These are phyloP conservation scores for Trichoderma polysporum DNA, from an alignment of 2,329 filamentous ascomycete genomes.

Conservation along the genomic window DNA sequence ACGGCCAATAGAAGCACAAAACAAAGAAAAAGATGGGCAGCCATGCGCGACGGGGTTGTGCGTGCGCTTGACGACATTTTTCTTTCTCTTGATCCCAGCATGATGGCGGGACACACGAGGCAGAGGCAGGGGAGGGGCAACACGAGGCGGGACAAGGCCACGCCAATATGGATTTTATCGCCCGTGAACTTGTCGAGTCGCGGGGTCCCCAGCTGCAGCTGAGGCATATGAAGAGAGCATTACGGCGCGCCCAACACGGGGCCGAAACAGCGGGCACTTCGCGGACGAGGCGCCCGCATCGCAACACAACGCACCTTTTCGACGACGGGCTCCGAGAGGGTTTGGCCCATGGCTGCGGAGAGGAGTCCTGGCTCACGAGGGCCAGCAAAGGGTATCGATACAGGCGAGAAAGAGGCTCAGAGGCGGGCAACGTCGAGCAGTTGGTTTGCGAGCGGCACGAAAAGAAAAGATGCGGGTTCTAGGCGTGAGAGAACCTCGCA, in stretches of 20 bases:
- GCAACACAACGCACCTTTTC: constrained; percentile 78
- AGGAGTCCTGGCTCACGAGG: constrained; percentile 28
- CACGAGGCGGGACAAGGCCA: neutral
- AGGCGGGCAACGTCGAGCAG: constrained; percentile 7
- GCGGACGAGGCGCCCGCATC: constrained; percentile 9
- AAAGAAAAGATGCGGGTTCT: neutral
- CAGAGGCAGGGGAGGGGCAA: too few relatives aligned
- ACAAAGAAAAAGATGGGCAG: neutral
- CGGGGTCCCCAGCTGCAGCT: neutral
- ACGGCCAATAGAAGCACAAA: neutral
- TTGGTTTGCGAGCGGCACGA: neutral
- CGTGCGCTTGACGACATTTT: neutral
- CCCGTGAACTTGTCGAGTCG: neutral
- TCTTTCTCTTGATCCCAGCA: neutral
- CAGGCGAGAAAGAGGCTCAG: neutral
- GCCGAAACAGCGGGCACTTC: constrained; percentile 11
- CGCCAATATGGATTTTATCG: neutral
- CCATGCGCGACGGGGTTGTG: constrained; percentile 7
- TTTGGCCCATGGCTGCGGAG: constrained; percentile 80
- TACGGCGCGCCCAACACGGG: neutral
- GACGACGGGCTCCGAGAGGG: constrained; percentile 96
- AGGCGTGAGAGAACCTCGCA: constrained; percentile 3
- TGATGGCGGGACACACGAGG: neutral
- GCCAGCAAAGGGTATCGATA: constrained; percentile 18
- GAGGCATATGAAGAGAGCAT: constrained; percentile 11